These are phyloP conservation scores for Tetragonia tetragonoides DNA, from an alignment of 148 eudicot species.

Conservation along the genomic window DNA sequence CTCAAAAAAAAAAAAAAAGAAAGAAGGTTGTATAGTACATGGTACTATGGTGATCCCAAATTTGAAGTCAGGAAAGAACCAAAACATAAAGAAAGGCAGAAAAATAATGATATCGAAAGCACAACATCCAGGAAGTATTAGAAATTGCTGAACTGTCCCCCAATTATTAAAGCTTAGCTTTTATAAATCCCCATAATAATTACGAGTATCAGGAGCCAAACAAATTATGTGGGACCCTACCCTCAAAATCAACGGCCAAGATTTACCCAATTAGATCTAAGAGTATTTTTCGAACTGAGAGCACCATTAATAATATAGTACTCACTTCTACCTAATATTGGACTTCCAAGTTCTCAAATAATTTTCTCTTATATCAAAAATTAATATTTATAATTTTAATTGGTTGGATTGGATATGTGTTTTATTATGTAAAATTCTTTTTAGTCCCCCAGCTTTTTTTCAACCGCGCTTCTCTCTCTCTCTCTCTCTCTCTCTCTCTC, in stretches of 20 bases:
- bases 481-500: slow-evolving; percentile 22
- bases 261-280: slow-evolving; percentile 14
- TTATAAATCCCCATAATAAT: slow-evolving; percentile 1
- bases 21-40: no score
- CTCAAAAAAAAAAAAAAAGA: no score
- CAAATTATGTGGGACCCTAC: not conserved
- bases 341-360: not conserved
- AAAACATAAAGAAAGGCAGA: not conserved
- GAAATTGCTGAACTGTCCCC: slow-evolving; percentile 26
- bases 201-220: not conserved
- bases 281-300: not conserved
- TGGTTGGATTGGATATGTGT: slow-evolving; percentile 7
- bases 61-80: not conserved
- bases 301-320: not conserved
- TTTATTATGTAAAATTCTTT: slow-evolving; percentile 5
- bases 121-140: slow-evolving; percentile 4
- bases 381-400: not conserved
- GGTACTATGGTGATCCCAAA: no score
- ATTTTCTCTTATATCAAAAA: no score
- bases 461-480: slow-evolving; percentile 21
- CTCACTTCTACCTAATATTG: not conserved
- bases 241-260: slow-evolving; percentile 4
- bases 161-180: slow-evolving; percentile 24
- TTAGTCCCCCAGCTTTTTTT: slow-evolving; percentile 11
- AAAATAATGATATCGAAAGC: slow-evolving; percentile 10